Evolutionary conservation across 768 basidiomycete species (phyloP).

Genomic region (Phallus indusiatus): DNA sequence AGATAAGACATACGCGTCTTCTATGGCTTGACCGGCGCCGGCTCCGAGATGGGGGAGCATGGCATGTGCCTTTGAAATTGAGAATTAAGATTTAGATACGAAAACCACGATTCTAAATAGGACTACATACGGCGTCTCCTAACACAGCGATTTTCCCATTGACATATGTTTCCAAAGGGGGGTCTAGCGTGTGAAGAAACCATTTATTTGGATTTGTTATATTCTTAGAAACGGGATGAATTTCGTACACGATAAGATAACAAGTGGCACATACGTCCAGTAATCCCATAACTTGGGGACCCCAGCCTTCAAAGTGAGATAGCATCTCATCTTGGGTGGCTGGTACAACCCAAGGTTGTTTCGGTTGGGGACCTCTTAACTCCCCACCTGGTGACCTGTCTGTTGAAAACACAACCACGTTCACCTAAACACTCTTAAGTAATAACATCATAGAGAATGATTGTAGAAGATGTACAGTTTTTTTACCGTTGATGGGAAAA

Average conservation of each 20-base stretch:
- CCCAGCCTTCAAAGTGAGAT: conserved; percentile 35
- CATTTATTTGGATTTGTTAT: conserved; percentile 37
- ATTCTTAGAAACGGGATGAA: not conserved
- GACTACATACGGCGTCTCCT: conserved; percentile 33
- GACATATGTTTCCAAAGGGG: conserved; percentile 35
- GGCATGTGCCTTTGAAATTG: conserved; percentile 31
- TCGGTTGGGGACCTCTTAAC: conserved; percentile 19
- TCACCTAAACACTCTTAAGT: conserved; percentile 24
- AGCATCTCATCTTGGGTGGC: conserved; percentile 35
- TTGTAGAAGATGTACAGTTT: conserved; percentile 23
- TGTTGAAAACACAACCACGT: conserved; percentile 37
- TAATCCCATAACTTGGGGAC: conserved; percentile 15
- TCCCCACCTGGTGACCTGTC: conserved; percentile 16
- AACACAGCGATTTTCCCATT: conserved; percentile 38
- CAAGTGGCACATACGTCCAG: not conserved
- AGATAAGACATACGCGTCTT: conserved; percentile 41
- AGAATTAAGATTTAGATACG: too few species aligned
- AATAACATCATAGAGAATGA: not conserved
- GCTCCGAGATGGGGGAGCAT: conserved; percentile 53
- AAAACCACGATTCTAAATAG: not conserved
- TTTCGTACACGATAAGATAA: not conserved
- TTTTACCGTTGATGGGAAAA: conserved; percentile 36
- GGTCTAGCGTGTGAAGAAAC: conserved; percentile 40
- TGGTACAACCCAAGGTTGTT: conserved; percentile 30
- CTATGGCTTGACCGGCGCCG: conserved; percentile 51